phyloP scores from a whole-genome alignment of 1,284 basidiomycete genomes.

The Thelephora terrestris region DNA sequence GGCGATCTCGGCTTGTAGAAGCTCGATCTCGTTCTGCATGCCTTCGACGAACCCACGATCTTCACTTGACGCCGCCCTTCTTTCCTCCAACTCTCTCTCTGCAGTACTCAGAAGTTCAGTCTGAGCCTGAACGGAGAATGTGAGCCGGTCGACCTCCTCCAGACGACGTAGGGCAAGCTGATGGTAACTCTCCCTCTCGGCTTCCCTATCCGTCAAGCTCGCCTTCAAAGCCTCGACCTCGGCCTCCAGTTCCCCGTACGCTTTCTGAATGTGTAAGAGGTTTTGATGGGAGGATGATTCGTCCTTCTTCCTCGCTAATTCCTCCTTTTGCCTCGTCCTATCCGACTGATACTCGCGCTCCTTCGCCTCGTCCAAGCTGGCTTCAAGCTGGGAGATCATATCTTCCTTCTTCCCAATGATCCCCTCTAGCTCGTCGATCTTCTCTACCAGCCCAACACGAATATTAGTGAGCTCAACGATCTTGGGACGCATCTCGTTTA shows the following conservation, averaged over 20 bases:
- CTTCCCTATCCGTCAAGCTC: constrained; percentile 44
- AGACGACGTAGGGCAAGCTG: constrained; percentile 40
- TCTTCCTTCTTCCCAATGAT: constrained; percentile 44
- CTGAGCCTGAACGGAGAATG: constrained; percentile 31
- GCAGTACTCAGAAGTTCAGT: constrained; percentile 39
- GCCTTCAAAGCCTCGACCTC: constrained; percentile 45
- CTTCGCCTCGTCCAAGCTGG: constrained; percentile 40
- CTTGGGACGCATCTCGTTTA: constrained; percentile 79
- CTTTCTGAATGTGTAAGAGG: constrained; percentile 49
- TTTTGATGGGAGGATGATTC: constrained; percentile 34
- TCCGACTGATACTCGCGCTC: constrained; percentile 30
- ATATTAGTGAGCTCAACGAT: constrained; percentile 65
- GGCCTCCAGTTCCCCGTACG: constrained; percentile 49
- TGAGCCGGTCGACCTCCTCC: constrained; percentile 44
- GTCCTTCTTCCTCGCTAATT: constrained; percentile 30
- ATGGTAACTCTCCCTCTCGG: constrained; percentile 44
- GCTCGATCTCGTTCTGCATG: constrained; percentile 58
- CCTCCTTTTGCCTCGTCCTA: constrained; percentile 32
- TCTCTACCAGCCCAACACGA: constrained; percentile 58
- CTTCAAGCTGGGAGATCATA: constrained; percentile 52
- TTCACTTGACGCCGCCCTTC: constrained; percentile 41
- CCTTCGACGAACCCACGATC: constrained; percentile 49
- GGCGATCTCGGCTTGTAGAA: constrained; percentile 45
- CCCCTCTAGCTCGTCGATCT: constrained; percentile 43
- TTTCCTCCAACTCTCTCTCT: constrained; percentile 40